Conservation (phyloP, 75 land plant genomes). For the Cunninghamia lanceolata region DNA sequence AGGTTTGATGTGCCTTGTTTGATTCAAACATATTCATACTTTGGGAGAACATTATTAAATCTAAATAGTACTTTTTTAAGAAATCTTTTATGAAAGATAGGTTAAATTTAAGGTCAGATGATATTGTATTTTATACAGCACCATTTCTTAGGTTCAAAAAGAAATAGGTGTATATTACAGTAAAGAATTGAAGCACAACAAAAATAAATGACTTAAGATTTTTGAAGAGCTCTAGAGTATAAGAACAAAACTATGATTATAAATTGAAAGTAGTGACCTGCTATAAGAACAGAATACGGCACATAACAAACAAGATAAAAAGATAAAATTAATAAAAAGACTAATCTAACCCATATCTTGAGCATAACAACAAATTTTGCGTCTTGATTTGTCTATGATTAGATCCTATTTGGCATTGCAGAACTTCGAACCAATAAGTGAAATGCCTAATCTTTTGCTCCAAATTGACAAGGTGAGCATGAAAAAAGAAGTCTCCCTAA, state of each 20-base stretch:
- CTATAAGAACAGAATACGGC: background rate
- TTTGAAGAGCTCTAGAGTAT: background rate
- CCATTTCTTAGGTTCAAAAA: background rate
- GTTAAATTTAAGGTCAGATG: no score
- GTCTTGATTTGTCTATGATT: no score
- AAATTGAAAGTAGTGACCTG: background rate
- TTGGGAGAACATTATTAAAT: no score
- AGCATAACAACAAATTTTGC: no score
- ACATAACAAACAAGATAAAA: background rate
- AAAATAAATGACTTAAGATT: no score
- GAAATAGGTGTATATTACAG: no score
- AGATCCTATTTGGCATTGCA: background rate
- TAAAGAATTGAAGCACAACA: background rate
- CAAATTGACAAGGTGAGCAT: background rate
- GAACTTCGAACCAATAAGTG: background rate
- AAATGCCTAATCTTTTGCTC: background rate
- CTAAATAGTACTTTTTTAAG: background rate
- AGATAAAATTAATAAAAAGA: no score
- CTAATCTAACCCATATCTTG: no score
- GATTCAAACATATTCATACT: background rate
- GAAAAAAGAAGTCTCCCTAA: no score
- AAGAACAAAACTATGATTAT: background rate
- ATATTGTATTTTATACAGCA: no score
- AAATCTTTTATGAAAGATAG: no score
- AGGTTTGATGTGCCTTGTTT: no score